These are phyloP conservation scores for Trametes polyzona DNA, from an alignment of 1,284 basidiomycete species.

Conservation along the genomic window DNA sequence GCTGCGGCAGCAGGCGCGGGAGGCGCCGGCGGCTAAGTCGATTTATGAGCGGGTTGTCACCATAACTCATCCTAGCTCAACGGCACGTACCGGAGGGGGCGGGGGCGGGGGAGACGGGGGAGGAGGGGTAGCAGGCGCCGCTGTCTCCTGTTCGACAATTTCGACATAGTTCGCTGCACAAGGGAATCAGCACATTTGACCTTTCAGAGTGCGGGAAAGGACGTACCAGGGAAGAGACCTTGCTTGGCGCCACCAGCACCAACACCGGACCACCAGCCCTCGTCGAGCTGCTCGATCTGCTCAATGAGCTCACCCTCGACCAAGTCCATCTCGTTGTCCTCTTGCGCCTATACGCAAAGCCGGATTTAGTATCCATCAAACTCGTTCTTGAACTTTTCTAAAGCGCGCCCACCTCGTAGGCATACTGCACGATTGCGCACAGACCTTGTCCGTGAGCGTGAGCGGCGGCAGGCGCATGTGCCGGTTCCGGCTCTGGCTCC, in stretches of 20 bases:
- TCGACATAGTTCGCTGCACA: slow-evolving; percentile 80
- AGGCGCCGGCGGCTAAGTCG: slow-evolving; percentile 39
- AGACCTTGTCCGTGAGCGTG: slow-evolving; percentile 49
- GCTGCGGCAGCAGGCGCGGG: slow-evolving; percentile 43
- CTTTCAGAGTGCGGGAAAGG: not conserved
- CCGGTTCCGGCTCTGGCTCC: slow-evolving; percentile 45
- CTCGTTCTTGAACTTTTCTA: not conserved
- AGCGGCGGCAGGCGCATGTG: slow-evolving; percentile 31
- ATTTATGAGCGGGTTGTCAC: not conserved
- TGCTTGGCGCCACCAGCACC: slow-evolving; percentile 62
- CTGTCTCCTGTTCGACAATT: slow-evolving; percentile 50
- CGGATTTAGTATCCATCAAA: not conserved
- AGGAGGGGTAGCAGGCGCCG: slow-evolving; percentile 45
- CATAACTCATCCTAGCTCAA: not conserved
- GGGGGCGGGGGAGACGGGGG: slow-evolving; percentile 40
- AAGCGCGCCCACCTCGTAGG: slow-evolving; percentile 63
- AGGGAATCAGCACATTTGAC: slow-evolving; percentile 13
- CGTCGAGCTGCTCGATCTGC: slow-evolving; percentile 83
- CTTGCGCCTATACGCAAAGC: slow-evolving; percentile 52
- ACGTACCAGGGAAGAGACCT: slow-evolving; percentile 78
- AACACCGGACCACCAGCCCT: slow-evolving; percentile 85
- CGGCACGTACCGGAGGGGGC: slow-evolving; percentile 40
- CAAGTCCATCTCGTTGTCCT: slow-evolving; percentile 86
- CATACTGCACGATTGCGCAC: slow-evolving; percentile 71
- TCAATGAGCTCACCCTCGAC: slow-evolving; percentile 83